Evolutionary conservation across 441 rosid genomes (phyloP).

Genomic region (Arabidopsis lyrata): DNA sequence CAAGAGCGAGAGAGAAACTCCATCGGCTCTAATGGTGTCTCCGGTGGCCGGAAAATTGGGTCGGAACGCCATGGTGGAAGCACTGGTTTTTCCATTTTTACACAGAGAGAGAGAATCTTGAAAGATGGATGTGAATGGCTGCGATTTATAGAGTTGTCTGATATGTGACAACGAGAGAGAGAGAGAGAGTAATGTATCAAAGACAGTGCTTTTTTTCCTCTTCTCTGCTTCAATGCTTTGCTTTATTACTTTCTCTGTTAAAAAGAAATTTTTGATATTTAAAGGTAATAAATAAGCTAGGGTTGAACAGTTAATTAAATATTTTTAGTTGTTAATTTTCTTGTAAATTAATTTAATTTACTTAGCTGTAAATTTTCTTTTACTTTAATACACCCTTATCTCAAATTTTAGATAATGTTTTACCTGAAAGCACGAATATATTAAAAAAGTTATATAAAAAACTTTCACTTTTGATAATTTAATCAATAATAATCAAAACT

Average conservation of each 20-base stretch:
- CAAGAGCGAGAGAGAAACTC: slow-evolving; percentile 91
- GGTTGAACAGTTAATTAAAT: too few species aligned
- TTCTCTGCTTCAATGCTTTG: background rate
- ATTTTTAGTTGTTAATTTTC: background rate
- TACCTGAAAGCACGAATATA: background rate
- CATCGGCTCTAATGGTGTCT: slow-evolving; percentile 82
- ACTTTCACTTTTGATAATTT: too few species aligned
- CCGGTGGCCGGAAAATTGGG: slow-evolving; percentile 78
- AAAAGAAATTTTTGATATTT: background rate
- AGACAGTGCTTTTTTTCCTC: background rate
- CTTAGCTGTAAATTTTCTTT: background rate
- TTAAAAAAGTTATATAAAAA: too few species aligned
- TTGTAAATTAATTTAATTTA: background rate
- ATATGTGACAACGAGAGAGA: slow-evolving; percentile 20
- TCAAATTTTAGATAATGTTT: background rate
- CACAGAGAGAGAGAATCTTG: background rate
- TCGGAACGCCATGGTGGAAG: slow-evolving; percentile 62
- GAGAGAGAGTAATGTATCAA: background rate
- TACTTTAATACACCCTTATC: background rate
- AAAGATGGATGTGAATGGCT: slow-evolving; percentile 7
- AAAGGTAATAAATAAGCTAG: background rate
- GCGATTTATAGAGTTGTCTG: slow-evolving; percentile 3
- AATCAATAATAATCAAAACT: too few species aligned
- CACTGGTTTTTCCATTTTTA: slow-evolving; percentile 43
- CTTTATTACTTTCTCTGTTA: background rate